phyloP scores from a whole-genome alignment of 2,329 filamentous ascomycete genomes.

The Didymella arachidicola region DNA sequence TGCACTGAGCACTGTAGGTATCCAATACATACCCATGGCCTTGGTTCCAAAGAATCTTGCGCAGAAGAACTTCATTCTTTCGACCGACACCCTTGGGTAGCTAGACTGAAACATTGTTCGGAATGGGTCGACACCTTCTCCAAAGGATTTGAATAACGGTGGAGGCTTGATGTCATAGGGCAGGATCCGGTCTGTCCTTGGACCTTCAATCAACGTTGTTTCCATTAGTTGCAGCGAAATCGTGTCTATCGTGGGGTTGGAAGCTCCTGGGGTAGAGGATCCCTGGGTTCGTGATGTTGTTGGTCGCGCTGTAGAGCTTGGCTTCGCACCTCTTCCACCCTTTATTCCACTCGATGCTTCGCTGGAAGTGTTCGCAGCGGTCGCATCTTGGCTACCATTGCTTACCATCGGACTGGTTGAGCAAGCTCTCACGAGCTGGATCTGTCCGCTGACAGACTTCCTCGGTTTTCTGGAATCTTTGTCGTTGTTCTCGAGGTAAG shows the following conservation, averaged over 20 bases:
- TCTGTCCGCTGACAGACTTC: neutral
- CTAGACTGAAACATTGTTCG: constrained; percentile 44
- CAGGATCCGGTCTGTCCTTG: neutral
- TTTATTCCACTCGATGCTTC: no score
- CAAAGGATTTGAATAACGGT: constrained; percentile 40
- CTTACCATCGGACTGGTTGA: constrained; percentile 24
- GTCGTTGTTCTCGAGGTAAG: constrained; percentile 39
- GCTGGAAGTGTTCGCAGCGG: no score
- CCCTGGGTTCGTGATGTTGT: no score
- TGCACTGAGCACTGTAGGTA: constrained; percentile 44
- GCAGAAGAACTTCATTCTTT: constrained; percentile 48
- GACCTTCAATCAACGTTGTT: no score
- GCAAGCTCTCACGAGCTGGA: constrained; percentile 5
- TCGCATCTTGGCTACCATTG: neutral
- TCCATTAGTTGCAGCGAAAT: constrained; percentile 2
- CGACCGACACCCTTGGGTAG: constrained; percentile 41
- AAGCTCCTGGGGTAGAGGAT: no score
- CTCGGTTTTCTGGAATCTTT: constrained; percentile 18
- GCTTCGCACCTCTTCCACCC: no score
- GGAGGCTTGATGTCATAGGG: neutral
- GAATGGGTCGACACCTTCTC: constrained; percentile 47
- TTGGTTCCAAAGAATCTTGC: constrained; percentile 44
- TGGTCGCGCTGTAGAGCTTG: no score
- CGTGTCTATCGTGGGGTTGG: no score
- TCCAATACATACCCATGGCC: constrained; percentile 46